A percentile compares a stretch with the other conserved stretches of the same genome.
These are phyloP conservation scores for Fusarium cyanostomum DNA, from an alignment of 2,329 filamentous ascomycete species.

Conservation along the genomic window DNA sequence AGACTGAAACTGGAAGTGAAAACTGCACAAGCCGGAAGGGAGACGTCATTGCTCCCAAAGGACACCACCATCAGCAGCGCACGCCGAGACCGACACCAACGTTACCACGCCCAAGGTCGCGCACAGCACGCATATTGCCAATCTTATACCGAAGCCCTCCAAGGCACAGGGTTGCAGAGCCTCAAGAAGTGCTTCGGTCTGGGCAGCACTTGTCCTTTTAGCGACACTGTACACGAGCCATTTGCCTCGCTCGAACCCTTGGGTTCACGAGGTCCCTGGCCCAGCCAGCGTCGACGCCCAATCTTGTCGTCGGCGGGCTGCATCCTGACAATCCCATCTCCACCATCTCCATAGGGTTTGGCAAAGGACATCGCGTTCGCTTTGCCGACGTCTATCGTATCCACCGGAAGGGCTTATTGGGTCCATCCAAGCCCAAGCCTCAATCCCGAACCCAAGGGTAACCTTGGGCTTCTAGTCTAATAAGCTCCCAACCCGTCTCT, in stretches of 20 bases:
- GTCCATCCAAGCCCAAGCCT: slow-evolving; percentile 29
- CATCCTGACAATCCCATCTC: slow-evolving; percentile 23
- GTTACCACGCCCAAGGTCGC: slow-evolving; percentile 19
- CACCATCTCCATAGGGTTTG: slow-evolving; percentile 12
- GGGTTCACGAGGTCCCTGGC: slow-evolving; percentile 31
- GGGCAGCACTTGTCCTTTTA: slow-evolving; percentile 15
- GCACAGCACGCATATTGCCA: slow-evolving; percentile 7
- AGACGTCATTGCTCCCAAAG: slow-evolving; percentile 38
- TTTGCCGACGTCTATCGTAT: slow-evolving; percentile 5
- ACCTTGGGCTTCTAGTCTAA: slow-evolving; percentile 24
- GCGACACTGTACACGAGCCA: slow-evolving; percentile 7
- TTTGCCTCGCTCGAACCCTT: slow-evolving; percentile 21
- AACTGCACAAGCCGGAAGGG: slow-evolving; percentile 10
- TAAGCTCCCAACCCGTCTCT: background rate
- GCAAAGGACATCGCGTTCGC: slow-evolving; percentile 5
- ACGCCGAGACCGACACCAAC: slow-evolving; percentile 16
- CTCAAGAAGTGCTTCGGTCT: slow-evolving; percentile 32
- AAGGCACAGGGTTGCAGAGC: slow-evolving; percentile 35
- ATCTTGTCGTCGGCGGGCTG: slow-evolving; percentile 11
- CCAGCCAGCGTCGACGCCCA: slow-evolving; percentile 24
- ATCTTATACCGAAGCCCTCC: slow-evolving; percentile 2
- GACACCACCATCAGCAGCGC: slow-evolving; percentile 10
- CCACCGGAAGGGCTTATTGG: slow-evolving; percentile 16
- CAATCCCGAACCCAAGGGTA: slow-evolving; percentile 14
- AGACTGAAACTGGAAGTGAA: slow-evolving; percentile 15